Evolutionary conservation across 2,329 filamentous ascomycete genomes (phyloP), one percentile per base, ranked within the genome.

Genomic region (Colletotrichum zoysiae): DNA sequence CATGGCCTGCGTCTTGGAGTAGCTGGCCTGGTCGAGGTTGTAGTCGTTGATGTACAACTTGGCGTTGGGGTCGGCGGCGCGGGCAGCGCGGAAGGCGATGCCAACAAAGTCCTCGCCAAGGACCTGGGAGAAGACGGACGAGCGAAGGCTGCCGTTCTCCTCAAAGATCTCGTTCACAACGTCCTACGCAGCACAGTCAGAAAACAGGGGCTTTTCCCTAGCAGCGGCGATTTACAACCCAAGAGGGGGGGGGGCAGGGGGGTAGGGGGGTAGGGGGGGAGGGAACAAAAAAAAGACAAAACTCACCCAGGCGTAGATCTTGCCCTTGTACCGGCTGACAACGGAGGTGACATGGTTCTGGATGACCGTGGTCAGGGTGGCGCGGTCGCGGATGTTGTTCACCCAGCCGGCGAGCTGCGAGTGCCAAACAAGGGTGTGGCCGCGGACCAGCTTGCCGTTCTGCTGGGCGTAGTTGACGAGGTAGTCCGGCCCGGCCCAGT

Each of bases 31-130:
- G 81, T 92, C 91, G 64, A 92, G 86, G 82, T 92, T 92, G 81
- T 86, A 89, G 79, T 94, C 92, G 81, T 94, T 95, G 82, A 94
- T 92, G 84, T 93, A 95, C 50, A 94, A 85, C 81, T 91, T 91
- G 3, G 90, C 91, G 67, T 81, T 76, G 2, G 92, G 90, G 78
- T 94, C 92, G 18, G 90, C 91, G 11, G 85, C 84, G 63, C 88
- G 87, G 26, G 92, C 92, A 14, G 92, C 88, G 64, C 88, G 85
- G 82, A 94, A 94, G 46, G 92, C 92, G 76, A 92, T 91, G 30
- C 84, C 83, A 65, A 94, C 88, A 77, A 91, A 93, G 79, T 88
- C 87, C 81, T 93, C 91, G 56, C 92, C 91, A 5, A 94, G 86
- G 2, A 93, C 88, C 35, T 88, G 85, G 76, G 84, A 91, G 83